These are phyloP conservation scores for Aspergillus baeticus DNA, from an alignment of 495 filamentous ascomycete genomes.

Conservation along the genomic window DNA sequence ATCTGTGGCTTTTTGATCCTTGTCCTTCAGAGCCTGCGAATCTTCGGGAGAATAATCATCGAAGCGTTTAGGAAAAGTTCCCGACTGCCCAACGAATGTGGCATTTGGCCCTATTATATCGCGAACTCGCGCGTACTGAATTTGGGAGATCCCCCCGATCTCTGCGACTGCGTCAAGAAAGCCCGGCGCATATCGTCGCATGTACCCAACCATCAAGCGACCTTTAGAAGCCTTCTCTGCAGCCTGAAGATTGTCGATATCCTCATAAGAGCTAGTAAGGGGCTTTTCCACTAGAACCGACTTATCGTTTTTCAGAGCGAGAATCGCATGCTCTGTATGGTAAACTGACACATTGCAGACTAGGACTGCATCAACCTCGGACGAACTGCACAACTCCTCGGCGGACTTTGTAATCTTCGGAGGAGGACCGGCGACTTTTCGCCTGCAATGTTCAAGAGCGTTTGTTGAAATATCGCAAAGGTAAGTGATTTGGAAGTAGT, in stretches of 20 bases:
- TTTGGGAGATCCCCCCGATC: constrained; percentile 27
- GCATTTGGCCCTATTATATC: constrained; percentile 47
- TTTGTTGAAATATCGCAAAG: not conserved
- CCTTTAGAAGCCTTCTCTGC: constrained; percentile 30
- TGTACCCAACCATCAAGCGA: constrained; percentile 46
- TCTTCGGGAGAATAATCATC: constrained; percentile 28
- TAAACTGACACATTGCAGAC: constrained; percentile 36
- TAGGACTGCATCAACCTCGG: constrained; percentile 43
- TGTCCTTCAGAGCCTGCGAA: constrained; percentile 9
- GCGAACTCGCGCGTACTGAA: constrained; percentile 41
- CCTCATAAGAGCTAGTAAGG: constrained; percentile 27
- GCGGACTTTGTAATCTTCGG: constrained; percentile 25
- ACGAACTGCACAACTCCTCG: constrained; percentile 26
- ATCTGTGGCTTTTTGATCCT: not conserved
- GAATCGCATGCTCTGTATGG: constrained; percentile 34
- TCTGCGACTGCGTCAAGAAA: constrained; percentile 39
- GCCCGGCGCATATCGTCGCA: constrained; percentile 43
- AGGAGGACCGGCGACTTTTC: not conserved
- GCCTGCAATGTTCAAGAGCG: not conserved
- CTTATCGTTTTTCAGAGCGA: constrained; percentile 38
- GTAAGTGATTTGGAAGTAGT: not conserved
- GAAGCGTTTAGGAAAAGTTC: constrained; percentile 39
- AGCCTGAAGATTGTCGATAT: constrained; percentile 28
- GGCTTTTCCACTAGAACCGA: constrained; percentile 48
- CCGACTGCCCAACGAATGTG: constrained; percentile 42